A percentile compares a stretch with the other conserved stretches of the same genome.
Conservation (phyloP, 352 stramenopile species). For the Phytophthora brassicae region DNA sequence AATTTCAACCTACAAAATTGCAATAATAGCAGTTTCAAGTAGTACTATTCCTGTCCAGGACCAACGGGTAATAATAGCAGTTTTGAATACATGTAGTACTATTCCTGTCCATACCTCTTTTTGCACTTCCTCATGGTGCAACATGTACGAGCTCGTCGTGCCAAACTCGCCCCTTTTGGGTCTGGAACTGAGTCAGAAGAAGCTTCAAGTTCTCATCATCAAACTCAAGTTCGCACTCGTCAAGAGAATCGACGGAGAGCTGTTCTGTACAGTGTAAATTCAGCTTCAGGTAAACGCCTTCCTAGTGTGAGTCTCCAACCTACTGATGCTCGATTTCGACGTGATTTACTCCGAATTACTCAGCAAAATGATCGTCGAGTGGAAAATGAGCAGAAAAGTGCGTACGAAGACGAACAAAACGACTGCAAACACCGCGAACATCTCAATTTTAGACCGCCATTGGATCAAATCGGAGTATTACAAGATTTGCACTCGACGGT, state of each 20-base stretch:
- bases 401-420: slow-evolving; percentile 52
- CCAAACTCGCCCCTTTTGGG: slow-evolving; percentile 11
- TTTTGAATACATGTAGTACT: no score
- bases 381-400: slow-evolving; percentile 12
- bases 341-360: slow-evolving; percentile 43
- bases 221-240: slow-evolving; percentile 17
- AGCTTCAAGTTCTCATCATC: slow-evolving; percentile 6
- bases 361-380: slow-evolving; percentile 21
- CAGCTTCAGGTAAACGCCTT: slow-evolving; percentile 30
- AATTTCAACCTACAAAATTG: no score
- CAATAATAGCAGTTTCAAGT: no score
- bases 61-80: no score
- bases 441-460: slow-evolving; percentile 41
- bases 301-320: slow-evolving; percentile 38
- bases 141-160: slow-evolving; percentile 18
- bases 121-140: slow-evolving; percentile 16
- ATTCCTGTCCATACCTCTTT: slow-evolving; percentile 23
- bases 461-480: slow-evolving; percentile 49
- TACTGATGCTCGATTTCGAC: slow-evolving; percentile 43
- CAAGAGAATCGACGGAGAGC: slow-evolving; percentile 39
- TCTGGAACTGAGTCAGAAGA: slow-evolving; percentile 16
- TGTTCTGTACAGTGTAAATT: slow-evolving; percentile 43
- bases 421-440: slow-evolving; percentile 56
- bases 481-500: slow-evolving; percentile 57
- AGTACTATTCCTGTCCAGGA: slow-evolving; percentile 25